Evolutionary conservation across 768 basidiomycete species (phyloP).

Genomic region (Termitomyces sp.): DNA sequence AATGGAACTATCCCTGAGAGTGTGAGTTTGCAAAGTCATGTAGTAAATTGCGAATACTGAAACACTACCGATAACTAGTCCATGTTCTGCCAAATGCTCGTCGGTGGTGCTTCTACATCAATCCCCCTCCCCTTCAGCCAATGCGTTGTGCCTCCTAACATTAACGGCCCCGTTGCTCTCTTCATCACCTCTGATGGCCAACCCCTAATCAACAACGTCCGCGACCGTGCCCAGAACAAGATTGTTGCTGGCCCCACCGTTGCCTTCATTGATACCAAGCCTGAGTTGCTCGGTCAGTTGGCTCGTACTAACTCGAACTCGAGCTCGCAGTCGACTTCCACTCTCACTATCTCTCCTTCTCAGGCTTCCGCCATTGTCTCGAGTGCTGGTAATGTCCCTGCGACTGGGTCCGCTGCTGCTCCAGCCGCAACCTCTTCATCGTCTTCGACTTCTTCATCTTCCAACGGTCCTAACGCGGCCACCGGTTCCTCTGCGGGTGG

Average conservation of each 20-base stretch:
- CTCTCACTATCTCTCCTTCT: constrained; percentile 18
- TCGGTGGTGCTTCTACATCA: constrained; percentile 55
- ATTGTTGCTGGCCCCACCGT: constrained; percentile 72
- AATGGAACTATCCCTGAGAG: constrained; percentile 42
- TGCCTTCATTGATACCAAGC: constrained; percentile 59
- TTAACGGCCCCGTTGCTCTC: constrained; percentile 75
- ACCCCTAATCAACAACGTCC: constrained; percentile 61
- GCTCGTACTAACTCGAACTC: constrained; percentile 24
- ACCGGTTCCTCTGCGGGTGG: constrained; percentile 42
- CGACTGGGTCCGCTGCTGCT: neutral
- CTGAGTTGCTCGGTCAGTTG: constrained; percentile 48
- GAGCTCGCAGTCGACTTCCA: constrained; percentile 8
- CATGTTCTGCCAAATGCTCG: constrained; percentile 73
- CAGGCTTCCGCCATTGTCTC: constrained; percentile 28
- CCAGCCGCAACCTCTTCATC: neutral
- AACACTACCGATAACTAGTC: constrained; percentile 28
- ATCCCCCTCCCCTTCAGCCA: constrained; percentile 54
- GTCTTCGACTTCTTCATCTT: constrained; percentile 8
- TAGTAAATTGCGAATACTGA: neutral
- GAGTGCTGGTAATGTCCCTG: constrained; percentile 18
- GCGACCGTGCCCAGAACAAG: constrained; percentile 47
- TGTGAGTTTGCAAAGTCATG: constrained; percentile 26
- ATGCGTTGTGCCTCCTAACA: constrained; percentile 61
- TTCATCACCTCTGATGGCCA: constrained; percentile 63
- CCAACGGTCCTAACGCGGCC: constrained; percentile 35